These are phyloP conservation scores for Salix udensis DNA, from an alignment of 345 rosid species.

Conservation along the genomic window DNA sequence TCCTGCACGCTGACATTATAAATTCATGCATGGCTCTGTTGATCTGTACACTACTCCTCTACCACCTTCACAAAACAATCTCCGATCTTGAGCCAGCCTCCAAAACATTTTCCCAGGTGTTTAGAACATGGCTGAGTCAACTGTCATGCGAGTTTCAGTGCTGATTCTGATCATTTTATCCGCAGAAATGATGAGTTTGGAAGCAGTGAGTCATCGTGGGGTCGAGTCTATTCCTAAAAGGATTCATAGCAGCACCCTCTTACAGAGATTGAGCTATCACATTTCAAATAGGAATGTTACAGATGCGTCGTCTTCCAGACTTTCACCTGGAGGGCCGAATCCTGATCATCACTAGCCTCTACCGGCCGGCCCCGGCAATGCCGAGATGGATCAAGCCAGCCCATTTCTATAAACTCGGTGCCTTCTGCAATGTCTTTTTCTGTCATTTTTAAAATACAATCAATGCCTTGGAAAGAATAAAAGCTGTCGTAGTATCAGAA, in stretches of 20 bases:
- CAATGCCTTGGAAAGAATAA: not conserved
- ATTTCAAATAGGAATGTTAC: not conserved
- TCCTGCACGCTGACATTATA: constrained; percentile 11
- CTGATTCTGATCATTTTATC: constrained; percentile 27
- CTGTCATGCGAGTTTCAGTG: constrained; percentile 5
- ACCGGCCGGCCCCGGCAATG: constrained; percentile 12
- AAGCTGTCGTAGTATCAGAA: too few species aligned
- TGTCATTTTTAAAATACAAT: too few species aligned
- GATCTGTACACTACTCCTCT: not conserved
- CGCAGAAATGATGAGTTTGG: not conserved
- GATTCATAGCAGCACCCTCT: constrained; percentile 18
- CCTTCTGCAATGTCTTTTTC: too few species aligned
- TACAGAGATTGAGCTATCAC: constrained; percentile 17
- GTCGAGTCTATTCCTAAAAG: constrained; percentile 11
- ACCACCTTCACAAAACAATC: not conserved
- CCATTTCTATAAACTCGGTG: too few species aligned
- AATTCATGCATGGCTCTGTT: not conserved
- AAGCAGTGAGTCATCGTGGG: constrained; percentile 14
- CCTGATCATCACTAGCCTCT: constrained; percentile 22
- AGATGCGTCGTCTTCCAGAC: constrained; percentile 5
- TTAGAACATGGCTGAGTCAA: constrained; percentile 12
- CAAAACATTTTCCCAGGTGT: not conserved
- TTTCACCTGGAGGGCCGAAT: constrained; percentile 41
- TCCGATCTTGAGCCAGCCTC: not conserved
- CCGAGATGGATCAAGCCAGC: not conserved